Conservation (phyloP, 1,139 yeast species). For the Nakaseomyces uthaithaninus region DNA sequence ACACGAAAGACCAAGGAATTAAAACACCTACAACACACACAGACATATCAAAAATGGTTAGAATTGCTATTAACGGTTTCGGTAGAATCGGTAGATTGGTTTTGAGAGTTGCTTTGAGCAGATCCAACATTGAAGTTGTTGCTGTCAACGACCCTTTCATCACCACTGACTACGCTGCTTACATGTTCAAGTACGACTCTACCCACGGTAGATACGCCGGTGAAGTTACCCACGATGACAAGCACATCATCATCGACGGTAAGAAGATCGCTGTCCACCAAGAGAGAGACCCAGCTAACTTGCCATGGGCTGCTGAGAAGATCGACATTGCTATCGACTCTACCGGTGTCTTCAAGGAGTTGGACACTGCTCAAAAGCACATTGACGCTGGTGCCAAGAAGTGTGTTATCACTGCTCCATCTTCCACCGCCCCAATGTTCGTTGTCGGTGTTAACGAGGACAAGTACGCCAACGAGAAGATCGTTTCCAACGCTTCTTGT, state of each 20-base stretch:
- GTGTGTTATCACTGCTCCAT: conserved; percentile 81
- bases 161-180: conserved; percentile 74
- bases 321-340: conserved; percentile 78
- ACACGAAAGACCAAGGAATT: conserved; percentile 16
- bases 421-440: conserved; percentile 83
- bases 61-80: conserved; percentile 82
- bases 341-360: conserved; percentile 78
- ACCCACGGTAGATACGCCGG: conserved; percentile 75
- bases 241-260: conserved; percentile 58
- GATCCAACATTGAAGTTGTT: conserved; percentile 65
- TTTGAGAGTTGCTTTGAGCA: conserved; percentile 63
- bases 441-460: conserved; percentile 80
- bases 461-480: conserved; percentile 62
- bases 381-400: conserved; percentile 84
- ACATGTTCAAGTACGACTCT: conserved; percentile 85
- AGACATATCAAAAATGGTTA: conserved; percentile 34
- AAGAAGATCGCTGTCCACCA: conserved; percentile 60
- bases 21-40: conserved; percentile 13
- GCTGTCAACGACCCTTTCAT: conserved; percentile 83
- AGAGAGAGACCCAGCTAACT: conserved; percentile 72
- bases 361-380: conserved; percentile 75
- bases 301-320: conserved; percentile 76
- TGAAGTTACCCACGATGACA: conserved; percentile 57
- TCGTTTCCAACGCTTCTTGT: conserved; percentile 81
- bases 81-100: conserved; percentile 84